phyloP scores from a whole-genome alignment of 2,329 filamentous ascomycete genomes.

The Neofusicoccum laricinum region DNA sequence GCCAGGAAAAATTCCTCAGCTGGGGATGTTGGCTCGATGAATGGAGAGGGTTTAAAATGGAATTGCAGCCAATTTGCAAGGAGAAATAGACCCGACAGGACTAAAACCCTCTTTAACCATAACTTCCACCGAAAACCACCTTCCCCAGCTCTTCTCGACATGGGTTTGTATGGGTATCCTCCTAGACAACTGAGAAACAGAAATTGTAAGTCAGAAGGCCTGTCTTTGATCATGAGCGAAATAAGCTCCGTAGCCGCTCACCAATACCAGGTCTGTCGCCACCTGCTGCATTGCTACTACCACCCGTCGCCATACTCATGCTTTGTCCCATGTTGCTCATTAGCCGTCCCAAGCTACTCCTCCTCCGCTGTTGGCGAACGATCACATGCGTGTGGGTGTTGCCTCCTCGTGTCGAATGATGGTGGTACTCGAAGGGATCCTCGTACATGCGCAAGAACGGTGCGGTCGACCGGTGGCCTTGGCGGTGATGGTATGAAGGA shows the following conservation, averaged over 20 bases:
- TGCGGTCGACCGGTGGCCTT: not conserved
- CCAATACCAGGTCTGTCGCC: constrained; percentile 6
- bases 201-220: too few species aligned
- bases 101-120: too few species aligned
- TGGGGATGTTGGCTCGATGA: too few species aligned
- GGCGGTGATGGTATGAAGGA: not conserved
- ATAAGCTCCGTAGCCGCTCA: constrained; percentile 8
- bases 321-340: constrained; percentile 4
- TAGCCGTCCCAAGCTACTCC: not conserved
- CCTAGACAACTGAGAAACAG: too few species aligned
- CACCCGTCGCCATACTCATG: not conserved
- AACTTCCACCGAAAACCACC: too few species aligned
- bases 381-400: not conserved
- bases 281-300: not conserved
- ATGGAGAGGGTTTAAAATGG: too few species aligned
- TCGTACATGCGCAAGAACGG: not conserved
- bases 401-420: not conserved
- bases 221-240: not conserved
- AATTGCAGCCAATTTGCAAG: too few species aligned
- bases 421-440: not conserved
- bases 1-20: too few species aligned
- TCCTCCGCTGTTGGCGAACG: not conserved
- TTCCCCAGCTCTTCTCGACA: too few species aligned
- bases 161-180: too few species aligned
- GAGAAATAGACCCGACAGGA: too few species aligned